These are phyloP conservation scores for Cucurbita argyrosperma DNA, from an alignment of 306 rosid species.

Conservation along the genomic window DNA sequence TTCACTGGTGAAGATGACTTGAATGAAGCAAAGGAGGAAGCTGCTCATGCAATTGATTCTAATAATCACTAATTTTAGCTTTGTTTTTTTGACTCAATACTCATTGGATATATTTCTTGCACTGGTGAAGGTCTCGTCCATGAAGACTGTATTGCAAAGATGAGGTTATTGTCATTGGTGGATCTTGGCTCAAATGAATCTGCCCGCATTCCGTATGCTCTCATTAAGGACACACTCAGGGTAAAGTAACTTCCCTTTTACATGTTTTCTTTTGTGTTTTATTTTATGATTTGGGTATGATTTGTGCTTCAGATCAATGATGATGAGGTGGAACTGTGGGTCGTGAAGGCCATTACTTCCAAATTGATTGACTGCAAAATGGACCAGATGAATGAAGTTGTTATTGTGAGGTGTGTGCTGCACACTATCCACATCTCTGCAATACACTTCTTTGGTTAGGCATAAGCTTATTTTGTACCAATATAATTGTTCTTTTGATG, in stretches of 20 bases:
- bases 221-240: conserved; percentile 54
- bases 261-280: neutral
- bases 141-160: conserved; percentile 70
- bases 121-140: conserved; percentile 55
- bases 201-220: conserved; percentile 58
- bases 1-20: conserved; percentile 70
- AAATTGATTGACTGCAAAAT: conserved; percentile 81
- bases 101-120: conserved; percentile 1
- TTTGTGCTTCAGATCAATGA: conserved; percentile 46
- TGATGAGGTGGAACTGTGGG: conserved; percentile 73
- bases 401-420: conserved; percentile 53
- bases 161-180: conserved; percentile 74
- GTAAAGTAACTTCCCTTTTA: conserved; percentile 23
- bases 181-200: conserved; percentile 66
- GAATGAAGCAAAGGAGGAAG: conserved; percentile 82
- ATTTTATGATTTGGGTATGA: neutral
- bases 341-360: conserved; percentile 73
- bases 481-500: neutral
- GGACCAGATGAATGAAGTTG: conserved; percentile 91
- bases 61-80: neutral
- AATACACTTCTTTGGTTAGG: neutral
- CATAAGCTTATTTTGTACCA: neutral
- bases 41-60: conserved; percentile 45
- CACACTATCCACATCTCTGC: neutral
- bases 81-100: neutral